Conservation (phyloP, 2,329 filamentous ascomycete genomes). For the Aspergillus candidus region DNA sequence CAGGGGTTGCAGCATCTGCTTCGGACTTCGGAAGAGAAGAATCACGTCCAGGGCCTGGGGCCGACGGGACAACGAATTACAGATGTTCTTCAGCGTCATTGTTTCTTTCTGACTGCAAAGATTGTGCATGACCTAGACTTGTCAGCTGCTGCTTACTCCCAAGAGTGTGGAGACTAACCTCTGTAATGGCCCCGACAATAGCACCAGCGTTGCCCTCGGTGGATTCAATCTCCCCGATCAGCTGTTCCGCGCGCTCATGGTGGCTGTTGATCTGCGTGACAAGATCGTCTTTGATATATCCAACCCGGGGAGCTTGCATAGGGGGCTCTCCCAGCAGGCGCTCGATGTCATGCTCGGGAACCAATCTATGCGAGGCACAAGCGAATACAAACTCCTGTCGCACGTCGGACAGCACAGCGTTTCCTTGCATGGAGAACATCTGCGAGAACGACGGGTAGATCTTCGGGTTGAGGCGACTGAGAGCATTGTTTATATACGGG, state of each 20-base stretch:
- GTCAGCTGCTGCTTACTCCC: slow-evolving; percentile 4
- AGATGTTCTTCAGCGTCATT: slow-evolving; percentile 57
- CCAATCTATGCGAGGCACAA: slow-evolving; percentile 80
- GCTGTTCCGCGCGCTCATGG: slow-evolving; percentile 64
- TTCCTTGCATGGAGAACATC: slow-evolving; percentile 56
- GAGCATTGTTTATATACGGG: slow-evolving; percentile 59
- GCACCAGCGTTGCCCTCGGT: slow-evolving; percentile 90
- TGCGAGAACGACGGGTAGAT: slow-evolving; percentile 60
- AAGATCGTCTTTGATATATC: slow-evolving; percentile 70
- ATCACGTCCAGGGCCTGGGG: slow-evolving; percentile 54
- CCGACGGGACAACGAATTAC: slow-evolving; percentile 51
- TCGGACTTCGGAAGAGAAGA: slow-evolving; percentile 54
- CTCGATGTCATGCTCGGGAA: slow-evolving; percentile 71
- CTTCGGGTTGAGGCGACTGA: slow-evolving; percentile 57
- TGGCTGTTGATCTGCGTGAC: slow-evolving; percentile 72
- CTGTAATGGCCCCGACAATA: slow-evolving; percentile 69
- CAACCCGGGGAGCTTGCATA: slow-evolving; percentile 68
- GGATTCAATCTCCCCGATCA: slow-evolving; percentile 76
- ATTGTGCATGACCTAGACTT: slow-evolving; percentile 44
- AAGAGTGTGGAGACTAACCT: slow-evolving; percentile 44
- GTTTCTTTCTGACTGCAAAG: slow-evolving; percentile 57
- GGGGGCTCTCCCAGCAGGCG: slow-evolving; percentile 77
- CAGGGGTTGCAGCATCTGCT: slow-evolving; percentile 52
- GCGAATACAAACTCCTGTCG: slow-evolving; percentile 82
- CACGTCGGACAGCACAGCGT: slow-evolving; percentile 58